Percentiles rank a stretch among this genome's conserved stretches.
Conservation (phyloP, 2,329 filamentous ascomycete genomes). For the Sarocladiaceae sp. region DNA sequence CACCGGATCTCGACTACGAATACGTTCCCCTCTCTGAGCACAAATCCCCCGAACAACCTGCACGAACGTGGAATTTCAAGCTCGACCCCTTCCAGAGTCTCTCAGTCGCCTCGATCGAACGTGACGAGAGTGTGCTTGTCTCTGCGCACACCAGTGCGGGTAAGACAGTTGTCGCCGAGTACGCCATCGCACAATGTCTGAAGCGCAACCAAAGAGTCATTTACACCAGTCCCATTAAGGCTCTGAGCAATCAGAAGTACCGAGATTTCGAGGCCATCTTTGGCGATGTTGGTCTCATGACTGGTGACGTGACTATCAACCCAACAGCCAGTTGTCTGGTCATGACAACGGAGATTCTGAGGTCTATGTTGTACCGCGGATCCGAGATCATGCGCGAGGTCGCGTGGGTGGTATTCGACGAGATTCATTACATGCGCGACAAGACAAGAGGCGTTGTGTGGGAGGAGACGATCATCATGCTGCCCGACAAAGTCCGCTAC, state of each 20-base stretch:
- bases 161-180: conserved; percentile 97
- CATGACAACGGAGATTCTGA: conserved; percentile 97
- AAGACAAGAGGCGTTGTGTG: conserved; percentile 93
- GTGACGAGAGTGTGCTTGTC: conserved; percentile 92
- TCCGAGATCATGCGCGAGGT: conserved; percentile 95
- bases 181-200: conserved; percentile 96
- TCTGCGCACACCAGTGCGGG: conserved; percentile 96
- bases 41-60: conserved; percentile 80
- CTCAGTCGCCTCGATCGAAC: conserved; percentile 88
- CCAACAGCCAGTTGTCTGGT: conserved; percentile 96
- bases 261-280: conserved; percentile 86
- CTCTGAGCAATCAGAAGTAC: conserved; percentile 97
- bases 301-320: conserved; percentile 95
- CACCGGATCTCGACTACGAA: conserved; percentile 87
- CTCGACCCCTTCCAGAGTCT: conserved; percentile 97
- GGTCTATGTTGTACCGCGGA: conserved; percentile 96
- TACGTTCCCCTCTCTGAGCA: conserved; percentile 94
- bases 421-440: conserved; percentile 98
- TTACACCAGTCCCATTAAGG: conserved; percentile 98
- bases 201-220: conserved; percentile 90
- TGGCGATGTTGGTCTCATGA: conserved; percentile 93
- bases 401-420: conserved; percentile 97
- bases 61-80: conserved; percentile 78
- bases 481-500: conserved; percentile 97
- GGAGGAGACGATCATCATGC: conserved; percentile 97